These are phyloP conservation scores for Pyronema omphalodes DNA, from an alignment of 495 filamentous ascomycete genomes.

Conservation along the genomic window DNA sequence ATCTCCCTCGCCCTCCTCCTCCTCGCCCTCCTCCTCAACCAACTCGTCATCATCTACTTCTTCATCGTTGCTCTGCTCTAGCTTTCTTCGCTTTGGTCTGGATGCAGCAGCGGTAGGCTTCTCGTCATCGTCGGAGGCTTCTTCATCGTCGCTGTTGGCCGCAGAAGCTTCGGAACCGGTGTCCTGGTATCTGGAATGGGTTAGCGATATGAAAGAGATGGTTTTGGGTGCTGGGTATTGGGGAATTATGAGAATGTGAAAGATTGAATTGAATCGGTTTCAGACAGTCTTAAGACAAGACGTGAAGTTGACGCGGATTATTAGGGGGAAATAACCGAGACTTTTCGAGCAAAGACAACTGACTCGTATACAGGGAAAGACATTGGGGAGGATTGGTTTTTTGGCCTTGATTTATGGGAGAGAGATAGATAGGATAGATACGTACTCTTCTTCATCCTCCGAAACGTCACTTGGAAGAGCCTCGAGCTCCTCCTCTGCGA, in stretches of 20 bases:
- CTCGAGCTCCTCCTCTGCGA: background rate
- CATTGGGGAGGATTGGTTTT: too few species aligned
- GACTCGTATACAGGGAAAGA: too few species aligned
- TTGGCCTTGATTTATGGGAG: too few species aligned
- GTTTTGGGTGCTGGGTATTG: background rate
- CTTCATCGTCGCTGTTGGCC: background rate
- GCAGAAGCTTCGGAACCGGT: background rate
- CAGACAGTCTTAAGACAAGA: too few species aligned
- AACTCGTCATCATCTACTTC: background rate
- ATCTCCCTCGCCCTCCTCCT: background rate
- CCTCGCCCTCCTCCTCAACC: background rate
- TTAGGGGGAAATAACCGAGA: too few species aligned
- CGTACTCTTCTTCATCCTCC: conserved; percentile 2
- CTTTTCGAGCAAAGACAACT: too few species aligned
- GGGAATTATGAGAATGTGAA: background rate
- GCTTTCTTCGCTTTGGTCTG: background rate
- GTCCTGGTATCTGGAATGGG: background rate
- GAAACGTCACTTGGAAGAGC: background rate
- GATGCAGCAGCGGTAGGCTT: background rate
- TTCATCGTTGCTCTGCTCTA: background rate
- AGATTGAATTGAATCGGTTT: background rate
- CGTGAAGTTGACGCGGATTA: too few species aligned
- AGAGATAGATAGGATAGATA: background rate
- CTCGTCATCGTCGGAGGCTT: background rate
- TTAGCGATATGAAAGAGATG: background rate